Evolutionary conservation across 116 monocot species (phyloP).

Genomic region (Zostera marina): DNA sequence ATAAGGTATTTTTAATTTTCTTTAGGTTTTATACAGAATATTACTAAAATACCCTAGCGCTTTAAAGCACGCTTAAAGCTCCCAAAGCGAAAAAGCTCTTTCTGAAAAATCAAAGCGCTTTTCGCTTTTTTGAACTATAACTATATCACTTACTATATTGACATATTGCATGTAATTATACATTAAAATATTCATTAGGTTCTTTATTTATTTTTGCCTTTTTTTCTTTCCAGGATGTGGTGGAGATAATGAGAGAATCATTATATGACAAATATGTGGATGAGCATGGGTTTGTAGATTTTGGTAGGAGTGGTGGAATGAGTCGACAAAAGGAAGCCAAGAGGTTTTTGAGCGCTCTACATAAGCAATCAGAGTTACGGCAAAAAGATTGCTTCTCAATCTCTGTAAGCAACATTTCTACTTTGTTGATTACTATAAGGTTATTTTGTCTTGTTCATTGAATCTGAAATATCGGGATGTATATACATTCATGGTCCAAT

Average conservation of each 20-base stretch:
- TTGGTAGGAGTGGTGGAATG: constrained; percentile 86
- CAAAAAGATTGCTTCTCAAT: constrained; percentile 80
- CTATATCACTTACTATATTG: no score
- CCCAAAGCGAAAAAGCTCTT: no score
- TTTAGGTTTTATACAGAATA: no score
- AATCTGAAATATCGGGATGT: no score
- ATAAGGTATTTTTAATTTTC: no score
- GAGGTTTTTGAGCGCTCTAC: constrained; percentile 67
- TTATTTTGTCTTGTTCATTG: no score
- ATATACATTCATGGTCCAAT: no score
- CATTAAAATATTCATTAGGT: background rate
- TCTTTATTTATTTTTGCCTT: background rate
- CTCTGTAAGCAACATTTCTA: constrained; percentile 39
- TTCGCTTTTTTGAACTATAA: no score
- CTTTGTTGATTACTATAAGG: background rate
- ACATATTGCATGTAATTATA: no score
- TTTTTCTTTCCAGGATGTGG: constrained; percentile 37
- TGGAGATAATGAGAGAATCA: constrained; percentile 99
- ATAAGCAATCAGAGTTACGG: constrained; percentile 72
- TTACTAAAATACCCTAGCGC: no score
- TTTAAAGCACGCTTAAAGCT: no score
- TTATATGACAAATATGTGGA: constrained; percentile 92
- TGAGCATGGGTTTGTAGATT: constrained; percentile 82
- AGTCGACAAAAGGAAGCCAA: constrained; percentile 90
- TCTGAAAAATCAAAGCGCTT: no score